Percentiles rank a stretch among this genome's conserved stretches.
These are phyloP conservation scores for Trichoderma aggressivum DNA, from an alignment of 2,329 filamentous ascomycete species.

Conservation along the genomic window DNA sequence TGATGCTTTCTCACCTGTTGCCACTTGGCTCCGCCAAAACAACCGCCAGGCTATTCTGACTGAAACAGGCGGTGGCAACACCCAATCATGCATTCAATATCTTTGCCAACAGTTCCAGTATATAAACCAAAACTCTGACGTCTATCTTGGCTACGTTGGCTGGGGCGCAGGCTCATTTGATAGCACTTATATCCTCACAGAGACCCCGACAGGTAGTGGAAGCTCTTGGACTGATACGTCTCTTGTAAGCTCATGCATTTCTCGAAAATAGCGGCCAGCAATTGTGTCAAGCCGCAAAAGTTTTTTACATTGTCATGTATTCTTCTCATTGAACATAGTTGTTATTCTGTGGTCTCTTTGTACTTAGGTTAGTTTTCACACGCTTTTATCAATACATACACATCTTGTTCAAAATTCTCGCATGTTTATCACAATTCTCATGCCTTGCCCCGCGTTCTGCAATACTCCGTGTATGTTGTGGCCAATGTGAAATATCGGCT, in stretches of 20 bases:
- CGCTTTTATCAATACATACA: background rate
- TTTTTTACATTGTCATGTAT: background rate
- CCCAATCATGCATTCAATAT: background rate
- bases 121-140: conserved; percentile 5
- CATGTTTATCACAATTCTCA: background rate
- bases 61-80: conserved; percentile 8
- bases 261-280: background rate
- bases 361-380: background rate
- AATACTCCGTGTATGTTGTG: background rate
- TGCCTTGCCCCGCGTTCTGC: background rate
- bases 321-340: background rate
- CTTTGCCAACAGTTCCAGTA: conserved; percentile 2
- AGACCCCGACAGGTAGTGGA: background rate
- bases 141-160: background rate
- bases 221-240: conserved; percentile 2
- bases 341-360: background rate
- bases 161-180: conserved; percentile 13
- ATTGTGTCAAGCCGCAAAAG: background rate
- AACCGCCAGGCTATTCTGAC: conserved; percentile 11
- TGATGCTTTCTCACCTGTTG: conserved; percentile 41
- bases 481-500: background rate
- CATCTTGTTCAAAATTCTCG: background rate
- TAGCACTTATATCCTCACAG: background rate
- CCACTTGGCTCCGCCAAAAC: conserved; percentile 32
- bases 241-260: background rate